Conservation (phyloP, 495 filamentous ascomycete species). For the Penicillium pulvis region DNA sequence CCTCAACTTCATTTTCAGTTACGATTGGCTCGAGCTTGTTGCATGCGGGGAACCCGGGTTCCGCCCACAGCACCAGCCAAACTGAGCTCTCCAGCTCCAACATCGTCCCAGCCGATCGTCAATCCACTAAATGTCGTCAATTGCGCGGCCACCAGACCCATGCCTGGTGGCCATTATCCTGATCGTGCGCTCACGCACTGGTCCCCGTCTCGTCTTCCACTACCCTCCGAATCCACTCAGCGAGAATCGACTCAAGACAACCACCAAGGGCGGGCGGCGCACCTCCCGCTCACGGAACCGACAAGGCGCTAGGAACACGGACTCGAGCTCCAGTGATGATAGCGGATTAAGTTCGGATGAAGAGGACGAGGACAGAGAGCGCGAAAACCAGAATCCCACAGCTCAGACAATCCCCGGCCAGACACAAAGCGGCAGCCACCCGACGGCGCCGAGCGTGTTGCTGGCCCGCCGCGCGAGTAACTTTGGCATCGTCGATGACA, state of each 20-base stretch:
- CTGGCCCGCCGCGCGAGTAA: constrained; percentile 39
- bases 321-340: constrained; percentile 50
- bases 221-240: constrained; percentile 69
- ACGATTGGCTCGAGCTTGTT: constrained; percentile 14
- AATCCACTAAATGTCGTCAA: constrained; percentile 45
- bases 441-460: constrained; percentile 24
- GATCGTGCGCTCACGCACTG: constrained; percentile 77
- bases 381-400: constrained; percentile 10
- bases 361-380: constrained; percentile 49
- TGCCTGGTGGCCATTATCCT: constrained; percentile 79
- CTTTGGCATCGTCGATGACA: constrained; percentile 40
- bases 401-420: background rate
- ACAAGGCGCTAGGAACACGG: constrained; percentile 38
- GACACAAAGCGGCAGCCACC: background rate
- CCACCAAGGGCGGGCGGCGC: constrained; percentile 38
- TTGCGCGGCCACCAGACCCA: constrained; percentile 54
- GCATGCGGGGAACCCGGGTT: constrained; percentile 25
- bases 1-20: background rate
- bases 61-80: constrained; percentile 20
- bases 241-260: constrained; percentile 42
- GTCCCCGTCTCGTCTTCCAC: constrained; percentile 87
- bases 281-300: constrained; percentile 34
- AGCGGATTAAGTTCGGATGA: constrained; percentile 51
- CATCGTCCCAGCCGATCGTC: constrained; percentile 10
- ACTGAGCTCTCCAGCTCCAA: constrained; percentile 13